Evolutionary conservation across 1,284 basidiomycete species (phyloP).

Genomic region (Laetiporus sulphureus): DNA sequence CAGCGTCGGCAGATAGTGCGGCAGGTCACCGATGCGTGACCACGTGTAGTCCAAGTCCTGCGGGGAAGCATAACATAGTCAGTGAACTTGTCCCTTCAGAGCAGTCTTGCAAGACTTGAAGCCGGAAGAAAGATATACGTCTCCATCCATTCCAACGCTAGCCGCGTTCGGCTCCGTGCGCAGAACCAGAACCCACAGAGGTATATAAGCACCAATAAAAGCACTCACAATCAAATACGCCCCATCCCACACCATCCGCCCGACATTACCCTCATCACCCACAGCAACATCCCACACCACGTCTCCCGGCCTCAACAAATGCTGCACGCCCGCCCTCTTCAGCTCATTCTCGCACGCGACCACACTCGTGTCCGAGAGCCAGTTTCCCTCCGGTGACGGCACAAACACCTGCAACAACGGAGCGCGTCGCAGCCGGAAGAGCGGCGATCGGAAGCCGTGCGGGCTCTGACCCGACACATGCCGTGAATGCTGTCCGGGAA

Average conservation of each 20-base stretch:
- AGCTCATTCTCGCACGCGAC: slow-evolving; percentile 75
- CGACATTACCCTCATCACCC: slow-evolving; percentile 75
- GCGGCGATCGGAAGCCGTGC: slow-evolving; percentile 51
- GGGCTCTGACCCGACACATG: slow-evolving; percentile 4
- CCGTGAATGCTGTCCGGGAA: slow-evolving; percentile 28
- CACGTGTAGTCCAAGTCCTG: slow-evolving; percentile 80
- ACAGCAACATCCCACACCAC: slow-evolving; percentile 79
- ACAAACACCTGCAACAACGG: slow-evolving; percentile 74
- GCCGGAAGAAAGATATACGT: too few species aligned
- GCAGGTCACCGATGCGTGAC: slow-evolving; percentile 65
- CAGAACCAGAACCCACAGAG: too few species aligned
- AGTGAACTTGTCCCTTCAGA: too few species aligned
- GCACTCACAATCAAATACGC: slow-evolving; percentile 72
- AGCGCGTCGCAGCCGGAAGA: slow-evolving; percentile 61
- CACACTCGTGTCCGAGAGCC: slow-evolving; percentile 73
- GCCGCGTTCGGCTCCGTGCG: too few species aligned
- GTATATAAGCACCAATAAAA: too few species aligned
- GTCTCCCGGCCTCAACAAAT: slow-evolving; percentile 63
- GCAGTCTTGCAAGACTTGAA: too few species aligned
- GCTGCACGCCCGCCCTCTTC: slow-evolving; percentile 51
- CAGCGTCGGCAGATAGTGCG: slow-evolving; percentile 66
- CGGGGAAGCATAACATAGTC: neutral
- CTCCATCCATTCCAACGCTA: too few species aligned
- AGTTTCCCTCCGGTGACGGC: slow-evolving; percentile 74
- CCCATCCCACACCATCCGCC: slow-evolving; percentile 76